Percentiles rank a stretch among this genome's conserved stretches.
phyloP scores from a whole-genome alignment of 352 stramenopile genomes.

The Globisporangium megalacanthum region DNA sequence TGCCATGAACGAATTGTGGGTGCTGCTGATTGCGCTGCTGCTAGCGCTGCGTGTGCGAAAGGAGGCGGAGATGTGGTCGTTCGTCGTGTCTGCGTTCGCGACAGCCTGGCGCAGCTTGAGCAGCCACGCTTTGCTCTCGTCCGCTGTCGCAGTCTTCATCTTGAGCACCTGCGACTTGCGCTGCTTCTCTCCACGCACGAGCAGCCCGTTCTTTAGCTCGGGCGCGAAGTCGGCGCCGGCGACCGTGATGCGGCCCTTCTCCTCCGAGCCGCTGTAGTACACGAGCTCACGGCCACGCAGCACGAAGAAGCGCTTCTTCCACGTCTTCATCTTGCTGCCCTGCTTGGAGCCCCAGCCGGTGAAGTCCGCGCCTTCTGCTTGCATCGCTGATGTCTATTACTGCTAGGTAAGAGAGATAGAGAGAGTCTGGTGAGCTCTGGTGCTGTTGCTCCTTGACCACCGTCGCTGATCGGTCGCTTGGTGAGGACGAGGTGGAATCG shows the following conservation, averaged over 20 bases:
- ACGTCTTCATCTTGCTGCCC: slow-evolving; percentile 48
- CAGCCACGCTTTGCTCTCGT: slow-evolving; percentile 54
- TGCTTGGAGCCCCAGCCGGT: slow-evolving; percentile 67
- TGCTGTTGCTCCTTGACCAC: neutral
- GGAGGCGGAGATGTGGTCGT: slow-evolving; percentile 1
- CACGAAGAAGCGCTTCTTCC: slow-evolving; percentile 52
- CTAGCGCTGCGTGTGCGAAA: slow-evolving; percentile 13
- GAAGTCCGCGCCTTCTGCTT: slow-evolving; percentile 22
- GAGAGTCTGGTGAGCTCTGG: too few relatives aligned
- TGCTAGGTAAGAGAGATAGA: neutral
- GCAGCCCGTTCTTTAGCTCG: slow-evolving; percentile 43
- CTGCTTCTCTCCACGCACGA: slow-evolving; percentile 49
- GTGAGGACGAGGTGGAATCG: neutral
- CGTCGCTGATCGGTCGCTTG: neutral
- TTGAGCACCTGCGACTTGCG: slow-evolving; percentile 48
- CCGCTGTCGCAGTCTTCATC: slow-evolving; percentile 46
- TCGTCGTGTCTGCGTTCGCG: slow-evolving; percentile 3
- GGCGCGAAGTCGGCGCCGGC: slow-evolving; percentile 44
- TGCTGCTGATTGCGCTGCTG: slow-evolving; percentile 1
- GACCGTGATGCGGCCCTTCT: slow-evolving; percentile 59
- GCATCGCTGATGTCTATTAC: slow-evolving; percentile 2
- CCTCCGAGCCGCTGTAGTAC: slow-evolving; percentile 43
- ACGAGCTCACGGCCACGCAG: slow-evolving; percentile 27
- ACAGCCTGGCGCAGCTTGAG: slow-evolving; percentile 36
- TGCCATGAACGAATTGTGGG: neutral